Base-by-base conservation (phyloP, 305 asterid species). In the Nicotiana rustica region DNA sequence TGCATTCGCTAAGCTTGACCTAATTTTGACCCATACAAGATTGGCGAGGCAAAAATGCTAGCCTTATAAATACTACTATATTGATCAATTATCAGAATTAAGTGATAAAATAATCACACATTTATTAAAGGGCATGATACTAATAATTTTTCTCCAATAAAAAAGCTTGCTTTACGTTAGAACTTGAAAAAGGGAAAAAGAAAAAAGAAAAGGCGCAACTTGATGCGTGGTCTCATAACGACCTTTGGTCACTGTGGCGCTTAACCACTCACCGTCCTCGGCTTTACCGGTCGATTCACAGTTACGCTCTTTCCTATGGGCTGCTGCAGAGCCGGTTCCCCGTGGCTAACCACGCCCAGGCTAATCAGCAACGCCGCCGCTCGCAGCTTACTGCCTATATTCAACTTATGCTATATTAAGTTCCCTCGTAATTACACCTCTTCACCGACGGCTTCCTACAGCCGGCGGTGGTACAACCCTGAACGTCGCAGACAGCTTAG, bases 401-500 rank as follows among this genome's bases (percentile, higher is more conserved):
- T 68, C 77, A 52, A 61, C 78, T 49, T 70, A 3, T 71, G 75
- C 79, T 78, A 73, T 81, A 29, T 65, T 69, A 83, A 73, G 33
- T 73, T 81, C 19, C 85, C 56, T 25, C 41, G 80, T 60, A 57
- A 82, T 49, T 73, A 84, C 83, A 64, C 79, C 55, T 78, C 84
- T 77, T 71, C 85, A 6, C 33, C 76, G 14, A 60, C 76, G 38
- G n/a, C 65, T 80, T 78, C 83, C 59, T 78, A 81, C 82, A 55
- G 69, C 67, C 84, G 75, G 55, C 85, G 83, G 36, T 82, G 87
- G 87, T 77, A 59, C 83, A 76, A 83, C 31, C 77, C 85, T 14
- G 44, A n/a, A 17, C 78, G 10, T 65, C 38, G 49, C 9, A 68
- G 61, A 55, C 13, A 52, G 35, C 5, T 31, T 3, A 49, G 29